phyloP scores from a whole-genome alignment of 2,329 filamentous ascomycete genomes.

The Aureobasidium sp. region DNA sequence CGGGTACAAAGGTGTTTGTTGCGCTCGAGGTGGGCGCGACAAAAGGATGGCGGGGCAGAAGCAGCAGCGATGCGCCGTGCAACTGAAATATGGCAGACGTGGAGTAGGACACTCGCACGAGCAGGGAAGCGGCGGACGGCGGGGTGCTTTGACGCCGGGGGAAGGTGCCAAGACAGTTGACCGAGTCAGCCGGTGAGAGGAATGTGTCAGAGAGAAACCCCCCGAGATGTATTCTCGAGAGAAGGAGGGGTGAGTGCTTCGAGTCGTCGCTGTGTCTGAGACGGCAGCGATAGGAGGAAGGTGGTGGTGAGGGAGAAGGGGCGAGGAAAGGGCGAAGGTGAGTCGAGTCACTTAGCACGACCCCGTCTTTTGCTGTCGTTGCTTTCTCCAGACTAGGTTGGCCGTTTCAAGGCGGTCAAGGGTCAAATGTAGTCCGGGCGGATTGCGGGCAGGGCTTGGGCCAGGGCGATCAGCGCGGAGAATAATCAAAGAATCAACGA shows the following conservation, averaged over 20 bases:
- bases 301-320: not conserved
- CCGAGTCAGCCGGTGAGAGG: conserved; percentile 12
- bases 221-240: not conserved
- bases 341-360: conserved; percentile 3
- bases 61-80: conserved; percentile 9
- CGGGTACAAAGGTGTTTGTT: not conserved
- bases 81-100: conserved; percentile 3
- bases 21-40: not conserved
- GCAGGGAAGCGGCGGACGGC: conserved; percentile 10
- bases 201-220: conserved; percentile 12
- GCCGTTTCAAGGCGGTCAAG: conserved; percentile 10
- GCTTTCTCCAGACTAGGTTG: conserved; percentile 13
- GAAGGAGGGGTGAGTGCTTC: not conserved
- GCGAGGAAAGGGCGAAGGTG: conserved; percentile 1
- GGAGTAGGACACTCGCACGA: conserved; percentile 7
- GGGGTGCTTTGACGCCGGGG: conserved; percentile 10
- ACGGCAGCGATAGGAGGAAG: not conserved
- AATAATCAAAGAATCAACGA: conserved; percentile 8
- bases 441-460: conserved; percentile 3
- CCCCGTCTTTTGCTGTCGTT: conserved; percentile 11
- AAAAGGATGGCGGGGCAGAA: not conserved
- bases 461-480: conserved; percentile 12
- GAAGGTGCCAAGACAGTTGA: conserved; percentile 7
- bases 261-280: not conserved
- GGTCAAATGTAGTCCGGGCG: conserved; percentile 3